These are phyloP conservation scores for Zancudomyces culisetae DNA, from an alignment of 371 early-diverging fungal species.

Conservation along the genomic window DNA sequence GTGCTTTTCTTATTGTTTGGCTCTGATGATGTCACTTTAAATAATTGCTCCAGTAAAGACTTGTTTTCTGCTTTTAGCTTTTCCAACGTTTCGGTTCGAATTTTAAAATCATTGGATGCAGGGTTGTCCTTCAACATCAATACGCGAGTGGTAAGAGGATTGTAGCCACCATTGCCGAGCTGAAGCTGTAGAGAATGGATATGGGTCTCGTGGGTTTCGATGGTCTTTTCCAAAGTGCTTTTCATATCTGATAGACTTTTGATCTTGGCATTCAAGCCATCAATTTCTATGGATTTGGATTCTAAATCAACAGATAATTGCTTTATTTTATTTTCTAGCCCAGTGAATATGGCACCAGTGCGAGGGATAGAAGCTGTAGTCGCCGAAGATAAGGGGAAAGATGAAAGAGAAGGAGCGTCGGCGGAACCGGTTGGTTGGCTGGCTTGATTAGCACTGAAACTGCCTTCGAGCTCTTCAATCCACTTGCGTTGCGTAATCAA, in stretches of 20 bases:
- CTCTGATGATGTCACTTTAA: background rate
- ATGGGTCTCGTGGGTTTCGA: slow-evolving; percentile 16
- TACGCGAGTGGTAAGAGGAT: slow-evolving; percentile 33
- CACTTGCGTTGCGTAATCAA: slow-evolving; percentile 31
- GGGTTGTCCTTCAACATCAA: slow-evolving; percentile 57
- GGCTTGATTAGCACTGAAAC: background rate
- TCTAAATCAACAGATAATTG: slow-evolving; percentile 14
- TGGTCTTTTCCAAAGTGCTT: slow-evolving; percentile 6
- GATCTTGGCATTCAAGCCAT: slow-evolving; percentile 3
- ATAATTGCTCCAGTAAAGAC: slow-evolving; percentile 18
- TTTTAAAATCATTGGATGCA: slow-evolving; percentile 34
- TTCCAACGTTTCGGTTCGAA: slow-evolving; percentile 39
- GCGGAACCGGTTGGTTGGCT: background rate
- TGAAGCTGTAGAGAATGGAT: slow-evolving; percentile 30
- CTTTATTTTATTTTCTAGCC: slow-evolving; percentile 10
- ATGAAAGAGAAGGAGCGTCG: no score
- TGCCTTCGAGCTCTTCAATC: slow-evolving; percentile 15
- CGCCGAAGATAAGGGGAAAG: no score
- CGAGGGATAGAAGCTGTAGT: background rate
- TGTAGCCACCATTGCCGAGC: slow-evolving; percentile 42
- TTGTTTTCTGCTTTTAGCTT: slow-evolving; percentile 32
- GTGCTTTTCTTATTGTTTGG: no score
- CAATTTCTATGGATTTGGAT: slow-evolving; percentile 15
- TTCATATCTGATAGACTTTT: slow-evolving; percentile 1
- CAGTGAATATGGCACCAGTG: background rate